phyloP scores from a whole-genome alignment of 2,329 filamentous ascomycete genomes.

The Claviceps spartinae region DNA sequence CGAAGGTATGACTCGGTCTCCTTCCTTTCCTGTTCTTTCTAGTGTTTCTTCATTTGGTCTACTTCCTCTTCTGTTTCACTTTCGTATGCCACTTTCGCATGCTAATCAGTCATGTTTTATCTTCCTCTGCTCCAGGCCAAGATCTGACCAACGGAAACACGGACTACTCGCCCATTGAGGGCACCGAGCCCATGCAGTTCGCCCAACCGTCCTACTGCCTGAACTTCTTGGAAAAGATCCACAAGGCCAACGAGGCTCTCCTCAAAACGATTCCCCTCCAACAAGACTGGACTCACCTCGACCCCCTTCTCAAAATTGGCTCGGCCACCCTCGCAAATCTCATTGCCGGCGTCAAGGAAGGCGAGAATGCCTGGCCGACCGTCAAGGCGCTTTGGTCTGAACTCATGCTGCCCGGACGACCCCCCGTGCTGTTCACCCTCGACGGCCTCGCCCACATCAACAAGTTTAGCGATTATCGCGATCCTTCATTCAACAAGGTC shows the following conservation, averaged over 20 bases:
- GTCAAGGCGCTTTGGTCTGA: conserved; percentile 75
- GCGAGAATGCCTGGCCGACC: conserved; percentile 65
- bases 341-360: conserved; percentile 56
- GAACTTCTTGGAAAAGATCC: conserved; percentile 58
- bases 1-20: conserved; percentile 48
- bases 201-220: conserved; percentile 68
- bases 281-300: conserved; percentile 29
- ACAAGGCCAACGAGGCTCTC: conserved; percentile 55
- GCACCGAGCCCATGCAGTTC: conserved; percentile 47
- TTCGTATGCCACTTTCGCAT: neutral
- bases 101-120: neutral
- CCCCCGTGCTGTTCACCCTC: conserved; percentile 56
- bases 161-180: conserved; percentile 59
- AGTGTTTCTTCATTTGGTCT: neutral
- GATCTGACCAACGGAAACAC: conserved; percentile 71
- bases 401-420: conserved; percentile 41
- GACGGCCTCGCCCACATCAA: conserved; percentile 77
- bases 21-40: neutral
- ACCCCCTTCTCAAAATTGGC: conserved; percentile 32
- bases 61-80: too few species aligned
- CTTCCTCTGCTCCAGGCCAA: conserved; percentile 34
- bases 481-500: conserved; percentile 55
- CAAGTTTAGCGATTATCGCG: conserved; percentile 62
- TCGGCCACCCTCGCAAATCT: conserved; percentile 53
- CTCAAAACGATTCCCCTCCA: conserved; percentile 38